phyloP scores from a whole-genome alignment of 2,329 filamentous ascomycete genomes.

The Cladosporium sp. region DNA sequence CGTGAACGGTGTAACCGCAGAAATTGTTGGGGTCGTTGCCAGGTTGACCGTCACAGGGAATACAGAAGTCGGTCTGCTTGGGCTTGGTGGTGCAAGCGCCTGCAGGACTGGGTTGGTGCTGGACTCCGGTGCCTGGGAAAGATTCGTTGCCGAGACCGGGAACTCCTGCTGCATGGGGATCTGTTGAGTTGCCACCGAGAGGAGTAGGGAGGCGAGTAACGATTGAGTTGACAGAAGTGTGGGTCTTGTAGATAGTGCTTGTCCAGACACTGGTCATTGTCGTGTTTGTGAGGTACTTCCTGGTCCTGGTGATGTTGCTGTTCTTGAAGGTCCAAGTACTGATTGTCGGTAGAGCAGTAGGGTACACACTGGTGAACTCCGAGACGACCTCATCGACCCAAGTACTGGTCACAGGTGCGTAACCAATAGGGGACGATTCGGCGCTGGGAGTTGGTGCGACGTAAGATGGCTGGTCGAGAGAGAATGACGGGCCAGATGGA shows the following conservation, averaged over 20 bases:
- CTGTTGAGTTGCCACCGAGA: conserved; percentile 5
- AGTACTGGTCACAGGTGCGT: conserved; percentile 1
- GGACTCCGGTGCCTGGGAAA: conserved; percentile 11
- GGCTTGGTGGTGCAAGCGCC: conserved; percentile 8
- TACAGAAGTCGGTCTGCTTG: conserved; percentile 25
- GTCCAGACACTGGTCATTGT: conserved; percentile 15
- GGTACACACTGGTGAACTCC: conserved; percentile 16
- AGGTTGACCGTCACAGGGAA: conserved; percentile 36
- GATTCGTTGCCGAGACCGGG: background rate
- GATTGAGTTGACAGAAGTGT: background rate
- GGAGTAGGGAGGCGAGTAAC: conserved; percentile 1
- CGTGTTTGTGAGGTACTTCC: conserved; percentile 15
- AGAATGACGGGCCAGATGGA: background rate
- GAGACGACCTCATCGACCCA: conserved; percentile 13
- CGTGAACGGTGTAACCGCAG: conserved; percentile 41
- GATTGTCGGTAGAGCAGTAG: conserved; percentile 6
- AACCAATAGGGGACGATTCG: background rate
- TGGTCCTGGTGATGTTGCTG: conserved; percentile 21
- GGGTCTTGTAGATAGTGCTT: conserved; percentile 4
- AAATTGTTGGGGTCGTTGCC: conserved; percentile 32
- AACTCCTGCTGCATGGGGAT: background rate
- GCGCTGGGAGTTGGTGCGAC: background rate
- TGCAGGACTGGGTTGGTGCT: background rate
- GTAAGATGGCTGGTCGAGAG: background rate
- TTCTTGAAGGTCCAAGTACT: conserved; percentile 17